These are phyloP conservation scores for Lasiosphaeriaceae sp. DNA, from an alignment of 495 filamentous ascomycete genomes.

Conservation along the genomic window DNA sequence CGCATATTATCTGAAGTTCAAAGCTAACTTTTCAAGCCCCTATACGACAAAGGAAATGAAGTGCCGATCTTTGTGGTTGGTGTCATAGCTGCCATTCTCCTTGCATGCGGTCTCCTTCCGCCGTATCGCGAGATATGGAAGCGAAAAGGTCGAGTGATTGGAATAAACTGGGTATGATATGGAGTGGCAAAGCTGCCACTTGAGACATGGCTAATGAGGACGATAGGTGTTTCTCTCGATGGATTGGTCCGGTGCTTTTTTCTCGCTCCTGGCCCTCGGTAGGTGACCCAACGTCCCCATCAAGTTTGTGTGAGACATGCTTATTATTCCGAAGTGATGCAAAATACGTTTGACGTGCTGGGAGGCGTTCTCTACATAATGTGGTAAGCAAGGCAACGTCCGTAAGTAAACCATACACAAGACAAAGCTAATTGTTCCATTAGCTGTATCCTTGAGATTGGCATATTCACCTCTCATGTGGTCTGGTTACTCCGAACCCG, in stretches of 20 bases:
- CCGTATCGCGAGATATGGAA: conserved; percentile 73
- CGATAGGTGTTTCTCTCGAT: conserved; percentile 60
- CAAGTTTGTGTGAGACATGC: conserved; percentile 2
- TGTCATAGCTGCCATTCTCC: conserved; percentile 65
- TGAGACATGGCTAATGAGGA: not conserved
- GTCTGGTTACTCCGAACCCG: conserved; percentile 65
- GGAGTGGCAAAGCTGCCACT: not conserved
- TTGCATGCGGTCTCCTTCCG: conserved; percentile 66
- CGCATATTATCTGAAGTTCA: conserved; percentile 1
- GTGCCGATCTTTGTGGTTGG: conserved; percentile 57
- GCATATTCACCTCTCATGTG: conserved; percentile 65
- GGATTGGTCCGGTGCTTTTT: conserved; percentile 69
- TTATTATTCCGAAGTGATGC: conserved; percentile 44
- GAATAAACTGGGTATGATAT: conserved; percentile 51
- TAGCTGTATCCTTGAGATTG: conserved; percentile 61
- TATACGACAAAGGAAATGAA: conserved; percentile 48
- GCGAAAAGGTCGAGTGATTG: conserved; percentile 62
- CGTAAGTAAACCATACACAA: not conserved
- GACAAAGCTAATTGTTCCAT: not conserved
- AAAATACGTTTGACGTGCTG: conserved; percentile 65
- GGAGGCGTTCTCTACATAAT: conserved; percentile 68
- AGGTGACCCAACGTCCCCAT: conserved; percentile 2
- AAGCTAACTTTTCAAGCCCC: conserved; percentile 22
- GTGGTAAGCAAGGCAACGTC: conserved; percentile 44
- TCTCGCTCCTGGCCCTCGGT: conserved; percentile 71